These are phyloP conservation scores for Umbelopsis sp. DNA, from an alignment of 192 early-diverging fungal species.

Conservation along the genomic window DNA sequence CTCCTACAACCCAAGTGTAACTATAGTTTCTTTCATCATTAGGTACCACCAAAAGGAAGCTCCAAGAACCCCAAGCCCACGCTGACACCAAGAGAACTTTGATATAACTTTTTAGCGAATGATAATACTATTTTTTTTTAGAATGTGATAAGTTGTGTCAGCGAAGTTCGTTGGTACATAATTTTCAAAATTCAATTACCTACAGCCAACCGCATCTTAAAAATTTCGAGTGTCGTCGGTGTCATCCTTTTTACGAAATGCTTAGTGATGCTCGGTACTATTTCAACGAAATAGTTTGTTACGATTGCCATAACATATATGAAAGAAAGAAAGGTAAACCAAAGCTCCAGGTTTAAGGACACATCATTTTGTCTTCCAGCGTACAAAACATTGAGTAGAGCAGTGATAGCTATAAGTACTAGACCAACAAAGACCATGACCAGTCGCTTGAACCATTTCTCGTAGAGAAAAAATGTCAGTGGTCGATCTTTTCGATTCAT, in stretches of 20 bases:
- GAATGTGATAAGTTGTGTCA: neutral
- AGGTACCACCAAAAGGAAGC: slow-evolving; percentile 4
- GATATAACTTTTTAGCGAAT: slow-evolving; percentile 18
- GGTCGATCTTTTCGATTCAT: neutral
- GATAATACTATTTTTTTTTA: slow-evolving; percentile 24
- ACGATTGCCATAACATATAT: slow-evolving; percentile 36
- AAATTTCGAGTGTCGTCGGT: slow-evolving; percentile 27
- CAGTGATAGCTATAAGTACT: neutral
- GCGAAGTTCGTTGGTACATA: too few species aligned
- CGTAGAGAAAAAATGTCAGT: neutral
- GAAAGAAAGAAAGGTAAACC: slow-evolving; percentile 38
- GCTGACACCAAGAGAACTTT: slow-evolving; percentile 26
- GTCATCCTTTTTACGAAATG: slow-evolving; percentile 6
- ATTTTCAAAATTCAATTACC: neutral
- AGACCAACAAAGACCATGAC: neutral
- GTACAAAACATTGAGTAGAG: neutral
- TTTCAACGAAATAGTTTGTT: slow-evolving; percentile 24
- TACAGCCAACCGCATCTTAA: slow-evolving; percentile 41
- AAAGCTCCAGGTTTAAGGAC: slow-evolving; percentile 26
- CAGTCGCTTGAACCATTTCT: neutral
- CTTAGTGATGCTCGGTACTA: slow-evolving; percentile 29
- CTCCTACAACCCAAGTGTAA: neutral
- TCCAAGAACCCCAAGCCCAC: slow-evolving; percentile 30
- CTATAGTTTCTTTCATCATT: neutral
- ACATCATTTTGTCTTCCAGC: neutral